phyloP scores from a whole-genome alignment of 768 basidiomycete genomes.

The Russula emetica region DNA sequence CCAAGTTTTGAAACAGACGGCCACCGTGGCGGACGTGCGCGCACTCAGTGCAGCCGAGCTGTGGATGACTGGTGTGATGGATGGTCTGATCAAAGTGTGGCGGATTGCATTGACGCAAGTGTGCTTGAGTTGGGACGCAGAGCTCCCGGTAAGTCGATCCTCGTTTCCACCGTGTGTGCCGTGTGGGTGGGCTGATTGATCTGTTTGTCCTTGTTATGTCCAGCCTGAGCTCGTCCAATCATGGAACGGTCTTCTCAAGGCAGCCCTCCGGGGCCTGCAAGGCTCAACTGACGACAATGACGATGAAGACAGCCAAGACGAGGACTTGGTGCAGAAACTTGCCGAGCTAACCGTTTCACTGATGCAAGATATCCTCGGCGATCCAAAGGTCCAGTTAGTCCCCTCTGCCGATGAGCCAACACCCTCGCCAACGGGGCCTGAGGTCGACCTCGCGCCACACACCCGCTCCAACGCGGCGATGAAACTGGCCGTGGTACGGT shows the following conservation, averaged over 20 bases:
- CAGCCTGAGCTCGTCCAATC: slow-evolving; percentile 48
- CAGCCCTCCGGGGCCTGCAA: slow-evolving; percentile 45
- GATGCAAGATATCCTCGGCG: slow-evolving; percentile 23
- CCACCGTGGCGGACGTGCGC: slow-evolving; percentile 50
- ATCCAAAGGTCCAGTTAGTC: slow-evolving; percentile 22
- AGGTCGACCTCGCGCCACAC: slow-evolving; percentile 25
- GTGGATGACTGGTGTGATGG: slow-evolving; percentile 47
- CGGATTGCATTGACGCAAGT: slow-evolving; percentile 43
- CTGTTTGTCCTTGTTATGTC: slow-evolving; percentile 7
- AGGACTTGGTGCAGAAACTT: slow-evolving; percentile 31
- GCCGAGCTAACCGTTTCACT: slow-evolving; percentile 22
- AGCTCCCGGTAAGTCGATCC: slow-evolving; percentile 46
- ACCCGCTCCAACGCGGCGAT: slow-evolving; percentile 43
- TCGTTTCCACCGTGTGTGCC: not conserved
- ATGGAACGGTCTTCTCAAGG: slow-evolving; percentile 55
- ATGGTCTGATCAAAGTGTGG: slow-evolving; percentile 53
- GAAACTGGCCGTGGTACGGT: slow-evolving; percentile 53
- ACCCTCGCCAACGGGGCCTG: not conserved
- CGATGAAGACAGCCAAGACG: slow-evolving; percentile 39
- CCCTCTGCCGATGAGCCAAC: slow-evolving; percentile 9
- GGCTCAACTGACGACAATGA: slow-evolving; percentile 31
- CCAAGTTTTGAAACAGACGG: slow-evolving; percentile 51
- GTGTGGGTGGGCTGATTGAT: not conserved
- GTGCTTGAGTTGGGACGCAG: slow-evolving; percentile 43
- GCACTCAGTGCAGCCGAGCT: slow-evolving; percentile 57